phyloP scores from a whole-genome alignment of 2,329 filamentous ascomycete genomes.

The Fusarium chlamydosporum region DNA sequence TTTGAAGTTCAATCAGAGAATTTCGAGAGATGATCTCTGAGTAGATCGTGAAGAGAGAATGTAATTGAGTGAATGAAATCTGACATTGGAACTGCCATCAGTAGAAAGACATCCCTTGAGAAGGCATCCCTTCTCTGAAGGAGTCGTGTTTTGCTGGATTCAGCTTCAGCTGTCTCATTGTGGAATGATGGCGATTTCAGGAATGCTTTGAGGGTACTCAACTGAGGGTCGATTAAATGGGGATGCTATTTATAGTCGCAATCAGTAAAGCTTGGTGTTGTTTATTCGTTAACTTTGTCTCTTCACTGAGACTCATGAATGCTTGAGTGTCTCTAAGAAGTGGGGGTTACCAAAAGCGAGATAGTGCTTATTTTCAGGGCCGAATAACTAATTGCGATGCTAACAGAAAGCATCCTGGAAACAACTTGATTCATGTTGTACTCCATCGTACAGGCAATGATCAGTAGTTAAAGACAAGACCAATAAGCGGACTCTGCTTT shows the following conservation, averaged over 20 bases:
- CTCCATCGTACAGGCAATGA: no score
- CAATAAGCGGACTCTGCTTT: no score
- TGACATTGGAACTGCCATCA: background rate
- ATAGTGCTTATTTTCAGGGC: conserved; percentile 2
- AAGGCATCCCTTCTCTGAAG: conserved; percentile 13
- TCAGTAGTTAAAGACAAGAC: no score
- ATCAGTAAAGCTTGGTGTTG: background rate
- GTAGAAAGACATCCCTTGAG: conserved; percentile 8
- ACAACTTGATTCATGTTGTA: background rate
- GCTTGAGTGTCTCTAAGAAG: background rate
- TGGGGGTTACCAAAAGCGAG: background rate
- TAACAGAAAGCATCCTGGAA: background rate
- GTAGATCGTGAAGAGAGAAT: background rate
- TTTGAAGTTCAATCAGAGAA: background rate
- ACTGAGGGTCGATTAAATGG: background rate
- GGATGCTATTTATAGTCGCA: background rate
- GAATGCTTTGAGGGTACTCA: background rate
- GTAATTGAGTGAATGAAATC: background rate
- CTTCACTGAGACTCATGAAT: background rate
- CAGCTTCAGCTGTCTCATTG: background rate
- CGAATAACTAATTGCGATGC: background rate
- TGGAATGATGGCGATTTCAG: conserved; percentile 8
- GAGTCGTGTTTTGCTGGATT: conserved; percentile 1
- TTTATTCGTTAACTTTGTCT: background rate
- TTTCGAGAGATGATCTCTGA: background rate